Evolutionary conservation across 2,329 filamentous ascomycete species (phyloP), one percentile per base, ranked within the genome.

Genomic region (Fusarium sp.): DNA sequence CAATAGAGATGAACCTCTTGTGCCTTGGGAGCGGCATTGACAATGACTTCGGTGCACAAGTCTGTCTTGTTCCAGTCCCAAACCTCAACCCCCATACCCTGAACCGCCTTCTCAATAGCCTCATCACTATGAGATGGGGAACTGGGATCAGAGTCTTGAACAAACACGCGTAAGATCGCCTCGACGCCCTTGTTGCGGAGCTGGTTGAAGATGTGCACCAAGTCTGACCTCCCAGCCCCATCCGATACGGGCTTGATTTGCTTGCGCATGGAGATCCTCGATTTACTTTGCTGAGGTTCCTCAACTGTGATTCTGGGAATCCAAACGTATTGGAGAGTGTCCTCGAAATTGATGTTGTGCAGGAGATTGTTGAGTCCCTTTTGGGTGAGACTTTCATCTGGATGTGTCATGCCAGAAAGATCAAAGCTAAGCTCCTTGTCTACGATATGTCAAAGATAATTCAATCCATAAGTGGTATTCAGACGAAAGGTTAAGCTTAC

Each of bases 61-160:
- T 69, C 66, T 12, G 41, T 31, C 57, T 61, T 69, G 11, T 66
- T 61, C 66, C 62, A 69, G 4, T 69, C 39, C 62, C 62, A 66
- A 11, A 69, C 39, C 31, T 66, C 57, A 6, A 69, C 57, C 1
- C 54, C 35, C 41, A 57, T 55, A 1, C 12, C 31, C 31, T 56
- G 41, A 1, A 69, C 31, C 10, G 62, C 57, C 15, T 66, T 58
- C 27, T 66, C 45, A 12, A 69, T 66, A 5, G 66, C 66, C 18
- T 66, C 62, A 10, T 69, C 63, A 21, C 62, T 69, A 18, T 66
- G 66, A 0, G 66, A 35, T 33, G 57, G 52, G 3, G 16, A 38
- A 7, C 19, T 21, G 3, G 19, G 27, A 25, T 25, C 31, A 19
- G 49, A 54, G 31, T 69, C 66, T 8, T 69, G 51, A 8, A 69